Conservation (phyloP, 2,329 filamentous ascomycete species). For the Colletotrichum falcatum region DNA sequence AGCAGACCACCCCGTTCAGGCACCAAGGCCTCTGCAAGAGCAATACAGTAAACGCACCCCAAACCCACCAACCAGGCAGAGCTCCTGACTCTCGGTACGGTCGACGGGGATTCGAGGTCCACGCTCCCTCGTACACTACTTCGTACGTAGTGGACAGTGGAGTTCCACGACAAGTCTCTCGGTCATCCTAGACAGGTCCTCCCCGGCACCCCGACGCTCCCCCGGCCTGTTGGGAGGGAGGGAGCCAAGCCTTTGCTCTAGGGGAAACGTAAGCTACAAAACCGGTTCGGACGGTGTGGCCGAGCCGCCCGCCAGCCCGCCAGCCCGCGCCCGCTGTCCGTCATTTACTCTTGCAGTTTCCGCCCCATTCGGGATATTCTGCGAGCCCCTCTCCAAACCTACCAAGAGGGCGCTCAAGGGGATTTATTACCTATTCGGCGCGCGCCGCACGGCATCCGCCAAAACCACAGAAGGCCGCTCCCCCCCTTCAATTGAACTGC, state of each 20-base stretch:
- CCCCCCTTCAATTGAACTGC: slow-evolving; percentile 22
- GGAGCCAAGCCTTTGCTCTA: slow-evolving; percentile 36
- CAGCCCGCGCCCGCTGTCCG: slow-evolving; percentile 32
- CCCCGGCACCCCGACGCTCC: slow-evolving; percentile 33
- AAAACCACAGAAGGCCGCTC: slow-evolving; percentile 10
- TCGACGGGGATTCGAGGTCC: slow-evolving; percentile 28
- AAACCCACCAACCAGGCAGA: slow-evolving; percentile 31
- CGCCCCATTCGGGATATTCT: slow-evolving; percentile 26
- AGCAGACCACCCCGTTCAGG: not conserved
- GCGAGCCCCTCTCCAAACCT: slow-evolving; percentile 16
- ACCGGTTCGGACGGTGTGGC: slow-evolving; percentile 40
- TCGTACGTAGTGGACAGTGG: slow-evolving; percentile 32
- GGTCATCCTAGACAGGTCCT: slow-evolving; percentile 31
- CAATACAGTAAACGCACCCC: not conserved
- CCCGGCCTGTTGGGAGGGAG: slow-evolving; percentile 18
- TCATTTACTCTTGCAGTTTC: slow-evolving; percentile 8
- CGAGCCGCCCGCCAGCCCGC: slow-evolving; percentile 30
- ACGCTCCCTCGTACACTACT: slow-evolving; percentile 37
- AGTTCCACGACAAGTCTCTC: slow-evolving; percentile 36
- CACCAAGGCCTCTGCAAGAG: not conserved
- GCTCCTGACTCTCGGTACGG: slow-evolving; percentile 26
- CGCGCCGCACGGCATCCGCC: slow-evolving; percentile 25
- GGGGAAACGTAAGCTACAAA: slow-evolving; percentile 39
- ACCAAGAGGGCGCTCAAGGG: slow-evolving; percentile 21
- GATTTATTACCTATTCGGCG: slow-evolving; percentile 39